Percentiles rank a stretch among this genome's conserved stretches.
Conservation (phyloP, 352 stramenopile genomes). For the Phytopythium ostracodes region DNA sequence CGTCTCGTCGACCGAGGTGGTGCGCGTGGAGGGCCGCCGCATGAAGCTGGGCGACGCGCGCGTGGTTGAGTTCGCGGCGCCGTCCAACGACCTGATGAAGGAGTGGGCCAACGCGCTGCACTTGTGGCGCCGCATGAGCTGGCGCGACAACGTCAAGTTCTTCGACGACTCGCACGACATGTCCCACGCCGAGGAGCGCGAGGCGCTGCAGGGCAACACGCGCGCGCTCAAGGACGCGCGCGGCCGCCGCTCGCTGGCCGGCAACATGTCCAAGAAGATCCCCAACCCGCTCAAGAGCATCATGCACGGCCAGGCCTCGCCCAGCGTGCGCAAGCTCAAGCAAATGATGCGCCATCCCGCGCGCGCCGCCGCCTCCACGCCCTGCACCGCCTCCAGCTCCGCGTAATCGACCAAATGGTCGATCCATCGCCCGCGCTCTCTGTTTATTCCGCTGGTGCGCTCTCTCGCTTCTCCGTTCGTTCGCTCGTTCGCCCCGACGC, state of each 20-base stretch:
- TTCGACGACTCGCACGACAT: constrained; percentile 56
- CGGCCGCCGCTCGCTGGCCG: constrained; percentile 24
- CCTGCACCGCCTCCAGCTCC: constrained; percentile 29
- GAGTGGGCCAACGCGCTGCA: constrained; percentile 83
- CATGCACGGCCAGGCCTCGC: constrained; percentile 52
- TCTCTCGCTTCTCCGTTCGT: neutral
- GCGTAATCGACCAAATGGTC: constrained; percentile 9
- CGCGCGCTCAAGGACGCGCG: constrained; percentile 54
- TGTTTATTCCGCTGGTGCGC: neutral
- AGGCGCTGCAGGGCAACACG: constrained; percentile 50
- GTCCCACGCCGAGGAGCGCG: constrained; percentile 52
- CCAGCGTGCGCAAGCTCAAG: constrained; percentile 66
- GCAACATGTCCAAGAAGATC: constrained; percentile 34
- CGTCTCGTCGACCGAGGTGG: constrained; percentile 57
- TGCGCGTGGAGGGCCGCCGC: constrained; percentile 69
- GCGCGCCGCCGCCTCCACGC: constrained; percentile 14
- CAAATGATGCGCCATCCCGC: constrained; percentile 47
- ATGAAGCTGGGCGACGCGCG: constrained; percentile 73
- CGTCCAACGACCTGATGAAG: constrained; percentile 77
- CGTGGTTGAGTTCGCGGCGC: constrained; percentile 64
- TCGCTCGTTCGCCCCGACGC: too few species aligned
- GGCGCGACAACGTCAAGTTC: constrained; percentile 86
- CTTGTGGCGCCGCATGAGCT: constrained; percentile 84
- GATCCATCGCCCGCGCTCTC: too few species aligned
- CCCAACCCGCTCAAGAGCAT: constrained; percentile 56